Conservation (phyloP, 2,329 filamentous ascomycete species). For the Calonectria montana region DNA sequence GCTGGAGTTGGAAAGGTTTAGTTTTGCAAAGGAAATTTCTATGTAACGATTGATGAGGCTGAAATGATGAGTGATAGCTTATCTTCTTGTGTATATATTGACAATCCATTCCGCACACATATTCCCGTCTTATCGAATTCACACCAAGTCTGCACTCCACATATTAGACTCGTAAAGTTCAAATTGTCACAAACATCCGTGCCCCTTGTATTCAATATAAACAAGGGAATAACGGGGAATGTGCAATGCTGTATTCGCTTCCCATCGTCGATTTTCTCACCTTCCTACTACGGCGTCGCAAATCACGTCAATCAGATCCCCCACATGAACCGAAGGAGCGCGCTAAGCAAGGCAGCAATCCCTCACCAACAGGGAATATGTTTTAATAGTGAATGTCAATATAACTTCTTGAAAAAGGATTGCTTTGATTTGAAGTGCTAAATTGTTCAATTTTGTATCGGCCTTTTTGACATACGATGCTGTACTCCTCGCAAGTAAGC, state of each 20-base stretch:
- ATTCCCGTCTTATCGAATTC: too few species aligned
- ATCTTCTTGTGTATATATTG: background rate
- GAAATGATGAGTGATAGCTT: background rate
- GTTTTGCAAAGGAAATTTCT: background rate
- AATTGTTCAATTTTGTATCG: background rate
- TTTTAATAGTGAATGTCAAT: background rate
- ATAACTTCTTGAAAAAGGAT: background rate
- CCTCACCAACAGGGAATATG: background rate
- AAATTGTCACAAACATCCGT: background rate
- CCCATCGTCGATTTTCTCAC: background rate
- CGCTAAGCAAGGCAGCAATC: background rate
- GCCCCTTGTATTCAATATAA: background rate
- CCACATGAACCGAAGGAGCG: background rate
- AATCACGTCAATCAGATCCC: slow-evolving; percentile 2
- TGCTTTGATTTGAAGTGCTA: background rate
- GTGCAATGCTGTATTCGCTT: background rate
- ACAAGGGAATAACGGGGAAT: background rate
- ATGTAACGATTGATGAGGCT: background rate
- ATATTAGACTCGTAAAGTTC: background rate
- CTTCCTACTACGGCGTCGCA: background rate
- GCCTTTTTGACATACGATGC: too few species aligned
- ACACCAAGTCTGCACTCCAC: background rate
- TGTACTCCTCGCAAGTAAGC: too few species aligned
- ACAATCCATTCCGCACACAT: background rate
- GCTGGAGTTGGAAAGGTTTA: slow-evolving; percentile 25